Conservation (phyloP, 495 filamentous ascomycete species). For the Penicillium soppii region DNA sequence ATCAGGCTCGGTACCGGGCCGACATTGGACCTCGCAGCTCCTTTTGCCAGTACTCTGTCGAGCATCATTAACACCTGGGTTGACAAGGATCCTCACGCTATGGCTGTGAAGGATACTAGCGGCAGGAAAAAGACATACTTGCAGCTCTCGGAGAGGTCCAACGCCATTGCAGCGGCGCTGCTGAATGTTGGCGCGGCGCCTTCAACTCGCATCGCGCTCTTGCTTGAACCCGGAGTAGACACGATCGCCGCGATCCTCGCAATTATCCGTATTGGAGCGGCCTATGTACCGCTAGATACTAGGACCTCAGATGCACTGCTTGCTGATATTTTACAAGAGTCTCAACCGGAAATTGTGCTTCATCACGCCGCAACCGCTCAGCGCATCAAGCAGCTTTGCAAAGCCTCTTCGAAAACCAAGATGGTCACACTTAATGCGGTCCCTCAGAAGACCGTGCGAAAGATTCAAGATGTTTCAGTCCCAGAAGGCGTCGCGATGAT, state of each 20-base stretch:
- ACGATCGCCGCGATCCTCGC: slow-evolving; percentile 49
- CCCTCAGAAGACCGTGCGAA: too few species aligned
- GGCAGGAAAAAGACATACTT: slow-evolving; percentile 8
- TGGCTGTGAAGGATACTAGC: slow-evolving; percentile 12
- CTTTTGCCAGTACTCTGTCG: not conserved
- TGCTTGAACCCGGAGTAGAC: slow-evolving; percentile 26
- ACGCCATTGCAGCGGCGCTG: slow-evolving; percentile 11
- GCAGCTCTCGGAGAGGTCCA: not conserved
- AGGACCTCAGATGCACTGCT: not conserved
- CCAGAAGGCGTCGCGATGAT: too few species aligned
- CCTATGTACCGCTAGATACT: slow-evolving; percentile 34
- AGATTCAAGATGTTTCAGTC: too few species aligned
- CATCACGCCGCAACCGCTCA: too few species aligned
- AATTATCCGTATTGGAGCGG: slow-evolving; percentile 42
- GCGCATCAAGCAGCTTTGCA: too few species aligned
- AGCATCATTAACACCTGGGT: not conserved
- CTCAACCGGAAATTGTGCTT: too few species aligned
- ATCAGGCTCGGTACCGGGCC: not conserved
- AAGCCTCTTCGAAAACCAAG: too few species aligned
- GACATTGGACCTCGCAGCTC: not conserved
- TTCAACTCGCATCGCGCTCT: slow-evolving; percentile 7
- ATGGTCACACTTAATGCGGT: too few species aligned
- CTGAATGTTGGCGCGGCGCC: too few species aligned
- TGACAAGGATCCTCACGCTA: not conserved
- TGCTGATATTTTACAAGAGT: too few species aligned